Percentiles rank a stretch among this genome's conserved stretches.
Conservation (phyloP, 1,284 basidiomycete species). For the Naganishia cerealis region DNA sequence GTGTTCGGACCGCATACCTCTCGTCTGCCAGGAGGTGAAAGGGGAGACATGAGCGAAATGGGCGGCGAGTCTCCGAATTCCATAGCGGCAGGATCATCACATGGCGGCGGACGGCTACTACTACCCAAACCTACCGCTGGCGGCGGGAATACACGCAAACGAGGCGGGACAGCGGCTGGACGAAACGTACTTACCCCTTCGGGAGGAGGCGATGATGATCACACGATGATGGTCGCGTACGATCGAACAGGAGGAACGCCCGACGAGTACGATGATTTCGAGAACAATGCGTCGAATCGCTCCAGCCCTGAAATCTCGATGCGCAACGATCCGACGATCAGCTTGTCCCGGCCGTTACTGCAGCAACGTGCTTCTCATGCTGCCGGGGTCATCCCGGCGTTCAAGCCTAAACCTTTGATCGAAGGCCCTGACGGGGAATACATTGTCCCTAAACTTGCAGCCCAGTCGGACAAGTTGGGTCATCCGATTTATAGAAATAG, state of each 20-base stretch:
- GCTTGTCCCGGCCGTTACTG: slow-evolving; percentile 1
- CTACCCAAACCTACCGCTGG: slow-evolving; percentile 12
- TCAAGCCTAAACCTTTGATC: slow-evolving; percentile 11
- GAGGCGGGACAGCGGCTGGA: background rate
- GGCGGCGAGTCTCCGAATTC: slow-evolving; percentile 6
- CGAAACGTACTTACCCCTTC: background rate
- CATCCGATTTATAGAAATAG: slow-evolving; percentile 24
- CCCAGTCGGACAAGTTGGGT: slow-evolving; percentile 14
- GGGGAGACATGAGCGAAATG: slow-evolving; percentile 7
- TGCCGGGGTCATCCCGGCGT: background rate
- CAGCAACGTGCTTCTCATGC: slow-evolving; percentile 5
- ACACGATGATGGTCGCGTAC: background rate
- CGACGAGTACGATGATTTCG: slow-evolving; percentile 3
- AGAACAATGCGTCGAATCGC: slow-evolving; percentile 7
- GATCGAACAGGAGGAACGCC: background rate
- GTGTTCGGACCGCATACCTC: slow-evolving; percentile 18
- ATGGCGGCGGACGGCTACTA: background rate
- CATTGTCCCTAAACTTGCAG: slow-evolving; percentile 17
- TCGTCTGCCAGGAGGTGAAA: slow-evolving; percentile 2
- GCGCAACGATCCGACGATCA: slow-evolving; percentile 24
- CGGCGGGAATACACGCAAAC: background rate
- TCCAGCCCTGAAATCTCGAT: slow-evolving; percentile 17
- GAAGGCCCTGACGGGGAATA: slow-evolving; percentile 13
- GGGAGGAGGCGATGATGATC: background rate
- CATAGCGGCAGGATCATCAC: background rate